A percentile compares a stretch with the other conserved stretches of the same genome.
Evolutionary conservation across 345 rosid genomes (phyloP).

Genomic region (Melastoma malabathricum): DNA sequence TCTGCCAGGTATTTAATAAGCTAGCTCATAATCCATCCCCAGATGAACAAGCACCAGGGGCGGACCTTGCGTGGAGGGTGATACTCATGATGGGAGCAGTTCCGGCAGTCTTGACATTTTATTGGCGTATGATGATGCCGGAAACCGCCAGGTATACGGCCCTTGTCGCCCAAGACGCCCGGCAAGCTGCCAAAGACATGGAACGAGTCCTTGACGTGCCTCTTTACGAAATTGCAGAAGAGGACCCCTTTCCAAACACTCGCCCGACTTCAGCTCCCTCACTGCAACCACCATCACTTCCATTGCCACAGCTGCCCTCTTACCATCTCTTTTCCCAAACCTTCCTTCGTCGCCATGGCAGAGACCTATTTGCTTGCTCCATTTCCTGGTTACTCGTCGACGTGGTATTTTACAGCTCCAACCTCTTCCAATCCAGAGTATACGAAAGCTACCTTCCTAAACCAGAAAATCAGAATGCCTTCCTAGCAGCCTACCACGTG

Average conservation of each 20-base stretch:
- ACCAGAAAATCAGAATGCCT: slow-evolving; percentile 6
- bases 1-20: slow-evolving; percentile 21
- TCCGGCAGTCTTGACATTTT: slow-evolving; percentile 55
- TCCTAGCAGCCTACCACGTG: slow-evolving; percentile 26
- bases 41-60: slow-evolving; percentile 21
- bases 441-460: slow-evolving; percentile 11
- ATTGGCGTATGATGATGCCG: slow-evolving; percentile 75
- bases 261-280: too few relatives aligned
- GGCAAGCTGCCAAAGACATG: slow-evolving; percentile 65
- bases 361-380: slow-evolving; percentile 49
- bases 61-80: slow-evolving; percentile 60
- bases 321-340: slow-evolving; percentile 41
- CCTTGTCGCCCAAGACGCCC: slow-evolving; percentile 46
- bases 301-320: slow-evolving; percentile 9
- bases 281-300: neutral
- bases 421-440: slow-evolving; percentile 49
- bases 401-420: slow-evolving; percentile 49
- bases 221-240: slow-evolving; percentile 31
- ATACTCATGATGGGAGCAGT: slow-evolving; percentile 54
- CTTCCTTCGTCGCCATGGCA: slow-evolving; percentile 53
- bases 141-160: slow-evolving; percentile 80
- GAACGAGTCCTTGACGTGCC: slow-evolving; percentile 41
- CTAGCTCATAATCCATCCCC: neutral
- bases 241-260: slow-evolving; percentile 8
- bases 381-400: slow-evolving; percentile 56